phyloP scores from a whole-genome alignment of 83 land plant genomes.

The Larix sibirica region DNA sequence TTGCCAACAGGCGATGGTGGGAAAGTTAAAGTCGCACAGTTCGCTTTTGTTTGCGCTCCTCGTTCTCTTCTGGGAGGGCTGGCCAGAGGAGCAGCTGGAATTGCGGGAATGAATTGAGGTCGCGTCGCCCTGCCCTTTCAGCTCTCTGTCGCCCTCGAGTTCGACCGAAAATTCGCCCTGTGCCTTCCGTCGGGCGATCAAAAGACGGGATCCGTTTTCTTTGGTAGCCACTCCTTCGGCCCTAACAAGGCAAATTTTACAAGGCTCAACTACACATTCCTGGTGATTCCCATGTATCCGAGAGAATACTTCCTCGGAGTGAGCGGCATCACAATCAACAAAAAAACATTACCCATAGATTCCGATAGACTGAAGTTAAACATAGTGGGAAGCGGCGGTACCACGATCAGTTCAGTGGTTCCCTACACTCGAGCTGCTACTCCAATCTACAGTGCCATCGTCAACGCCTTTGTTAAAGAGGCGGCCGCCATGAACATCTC shows the following conservation, averaged over 20 bases:
- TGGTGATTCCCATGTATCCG: neutral
- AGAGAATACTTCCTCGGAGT: slow-evolving; percentile 13
- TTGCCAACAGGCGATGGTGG: neutral
- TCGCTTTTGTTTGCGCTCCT: slow-evolving; percentile 49
- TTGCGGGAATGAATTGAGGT: slow-evolving; percentile 20
- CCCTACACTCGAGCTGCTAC: slow-evolving; percentile 51
- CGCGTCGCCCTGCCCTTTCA: slow-evolving; percentile 15
- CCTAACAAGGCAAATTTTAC: slow-evolving; percentile 13
- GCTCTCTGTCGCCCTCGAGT: neutral
- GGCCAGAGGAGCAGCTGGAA: slow-evolving; percentile 19
- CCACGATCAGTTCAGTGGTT: slow-evolving; percentile 10
- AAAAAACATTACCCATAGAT: too few relatives aligned
- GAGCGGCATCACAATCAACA: neutral
- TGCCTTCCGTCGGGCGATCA: neutral
- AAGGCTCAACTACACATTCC: slow-evolving; percentile 23
- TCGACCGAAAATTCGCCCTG: neutral
- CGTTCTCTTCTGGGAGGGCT: slow-evolving; percentile 29
- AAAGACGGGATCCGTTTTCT: neutral
- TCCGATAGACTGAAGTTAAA: neutral
- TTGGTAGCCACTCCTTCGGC: neutral
- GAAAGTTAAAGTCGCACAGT: slow-evolving; percentile 13
- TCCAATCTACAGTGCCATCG: slow-evolving; percentile 24
- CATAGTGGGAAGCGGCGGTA: neutral
- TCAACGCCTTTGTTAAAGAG: neutral
- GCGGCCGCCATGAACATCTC: slow-evolving; percentile 17